A percentile compares a stretch with the other conserved stretches of the same genome.
Conservation (phyloP, 768 basidiomycete species). For the Leccinum subtestaceum region DNA sequence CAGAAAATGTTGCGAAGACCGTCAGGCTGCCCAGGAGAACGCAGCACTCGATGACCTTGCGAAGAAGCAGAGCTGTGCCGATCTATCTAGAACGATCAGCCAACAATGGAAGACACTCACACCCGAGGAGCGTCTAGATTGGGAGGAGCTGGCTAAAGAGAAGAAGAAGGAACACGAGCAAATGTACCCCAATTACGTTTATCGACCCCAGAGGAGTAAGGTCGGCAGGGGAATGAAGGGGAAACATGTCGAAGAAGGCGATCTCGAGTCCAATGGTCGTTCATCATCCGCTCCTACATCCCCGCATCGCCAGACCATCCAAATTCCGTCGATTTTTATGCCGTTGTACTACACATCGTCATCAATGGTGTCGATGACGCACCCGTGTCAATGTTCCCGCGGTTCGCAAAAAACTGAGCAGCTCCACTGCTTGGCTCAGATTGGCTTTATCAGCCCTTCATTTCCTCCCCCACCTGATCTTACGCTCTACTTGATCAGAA, state of each 20-base stretch:
- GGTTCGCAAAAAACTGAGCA: constrained; percentile 34
- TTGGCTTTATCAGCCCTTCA: neutral
- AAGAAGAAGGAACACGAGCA: constrained; percentile 78
- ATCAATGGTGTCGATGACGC: constrained; percentile 52
- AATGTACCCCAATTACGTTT: constrained; percentile 75
- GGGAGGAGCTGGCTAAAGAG: constrained; percentile 76
- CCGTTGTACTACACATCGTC: constrained; percentile 66
- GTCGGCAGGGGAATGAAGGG: constrained; percentile 49
- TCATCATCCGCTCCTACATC: constrained; percentile 62
- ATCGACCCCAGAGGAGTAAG: constrained; percentile 66
- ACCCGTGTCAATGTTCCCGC: constrained; percentile 34
- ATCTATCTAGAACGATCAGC: constrained; percentile 79
- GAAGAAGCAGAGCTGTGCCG: constrained; percentile 74
- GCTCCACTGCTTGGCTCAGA: constrained; percentile 5
- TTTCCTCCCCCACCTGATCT: neutral
- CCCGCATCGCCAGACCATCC: constrained; percentile 63
- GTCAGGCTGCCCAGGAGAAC: constrained; percentile 54
- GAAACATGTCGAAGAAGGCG: constrained; percentile 38
- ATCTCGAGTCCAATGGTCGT: constrained; percentile 37
- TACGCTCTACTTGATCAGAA: neutral
- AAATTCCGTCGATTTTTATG: constrained; percentile 58
- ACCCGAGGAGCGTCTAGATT: constrained; percentile 62
- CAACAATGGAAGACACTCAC: constrained; percentile 74
- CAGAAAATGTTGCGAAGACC: constrained; percentile 72
- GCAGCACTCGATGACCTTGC: constrained; percentile 37